phyloP scores from a whole-genome alignment of 257 asterid genomes.

The Oldenlandia corymbosa region DNA sequence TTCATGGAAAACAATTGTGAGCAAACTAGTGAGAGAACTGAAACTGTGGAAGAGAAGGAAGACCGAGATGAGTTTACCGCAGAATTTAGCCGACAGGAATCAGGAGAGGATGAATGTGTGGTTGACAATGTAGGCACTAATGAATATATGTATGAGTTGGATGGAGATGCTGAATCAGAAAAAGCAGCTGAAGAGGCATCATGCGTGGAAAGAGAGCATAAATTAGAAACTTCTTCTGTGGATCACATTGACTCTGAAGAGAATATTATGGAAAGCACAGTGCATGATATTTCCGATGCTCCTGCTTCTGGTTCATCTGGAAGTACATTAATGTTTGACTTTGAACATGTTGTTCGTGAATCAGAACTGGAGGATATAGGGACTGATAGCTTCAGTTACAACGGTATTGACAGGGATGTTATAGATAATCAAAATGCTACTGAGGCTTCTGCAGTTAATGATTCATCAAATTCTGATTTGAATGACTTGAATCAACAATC shows the following conservation, averaged over 20 bases:
- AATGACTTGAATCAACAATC: conserved; percentile 12
- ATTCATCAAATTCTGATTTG: conserved; percentile 5
- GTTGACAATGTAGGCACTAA: conserved; percentile 8
- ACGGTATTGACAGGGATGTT: conserved; percentile 14
- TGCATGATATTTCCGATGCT: conserved; percentile 23
- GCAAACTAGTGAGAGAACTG: conserved; percentile 25
- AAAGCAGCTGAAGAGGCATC: conserved; percentile 22
- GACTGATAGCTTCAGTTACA: conserved; percentile 13
- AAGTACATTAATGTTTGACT: conserved; percentile 21
- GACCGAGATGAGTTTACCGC: conserved; percentile 9
- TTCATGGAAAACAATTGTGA: conserved; percentile 24
- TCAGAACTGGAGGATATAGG: neutral
- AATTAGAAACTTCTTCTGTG: conserved; percentile 21
- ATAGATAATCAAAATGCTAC: conserved; percentile 12
- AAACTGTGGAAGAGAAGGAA: conserved; percentile 22
- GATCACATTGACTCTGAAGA: conserved; percentile 23
- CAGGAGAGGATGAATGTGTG: conserved; percentile 5
- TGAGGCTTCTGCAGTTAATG: conserved; percentile 11
- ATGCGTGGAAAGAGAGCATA: conserved; percentile 24
- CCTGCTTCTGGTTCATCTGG: conserved; percentile 28
- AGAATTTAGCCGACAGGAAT: conserved; percentile 4
- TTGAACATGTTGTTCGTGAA: neutral
- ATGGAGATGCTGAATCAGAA: conserved; percentile 26
- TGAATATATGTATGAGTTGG: conserved; percentile 27
- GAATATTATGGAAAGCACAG: conserved; percentile 12